Evolutionary conservation across 768 basidiomycete species (phyloP).

Genomic region (Mycena belliarum): DNA sequence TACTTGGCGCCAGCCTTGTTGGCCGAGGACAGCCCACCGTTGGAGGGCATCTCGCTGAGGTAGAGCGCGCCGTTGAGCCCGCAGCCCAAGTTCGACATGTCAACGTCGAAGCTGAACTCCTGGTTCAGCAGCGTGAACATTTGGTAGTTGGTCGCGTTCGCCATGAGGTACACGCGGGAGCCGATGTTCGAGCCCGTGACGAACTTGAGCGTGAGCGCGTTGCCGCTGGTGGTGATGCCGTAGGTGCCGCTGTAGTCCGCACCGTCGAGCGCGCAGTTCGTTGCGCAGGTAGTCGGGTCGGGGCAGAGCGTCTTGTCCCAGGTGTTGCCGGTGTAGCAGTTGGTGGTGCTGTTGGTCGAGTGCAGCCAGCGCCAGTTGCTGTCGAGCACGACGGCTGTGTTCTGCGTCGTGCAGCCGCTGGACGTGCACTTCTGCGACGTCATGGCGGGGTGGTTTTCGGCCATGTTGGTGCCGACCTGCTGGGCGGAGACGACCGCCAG

Average conservation of each 20-base stretch:
- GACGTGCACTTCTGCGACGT: conserved; percentile 49
- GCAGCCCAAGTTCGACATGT: conserved; percentile 57
- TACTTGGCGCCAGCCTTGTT: conserved; percentile 59
- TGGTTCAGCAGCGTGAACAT: conserved; percentile 50
- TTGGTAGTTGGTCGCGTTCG: conserved; percentile 44
- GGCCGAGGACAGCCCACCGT: conserved; percentile 52
- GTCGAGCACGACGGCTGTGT: conserved; percentile 48
- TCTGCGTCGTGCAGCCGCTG: conserved; percentile 41
- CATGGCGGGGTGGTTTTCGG: conserved; percentile 53
- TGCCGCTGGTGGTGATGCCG: conserved; percentile 50
- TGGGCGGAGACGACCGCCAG: conserved; percentile 49
- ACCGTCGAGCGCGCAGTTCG: conserved; percentile 44
- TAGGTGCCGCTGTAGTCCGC: conserved; percentile 53
- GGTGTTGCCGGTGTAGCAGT: conserved; percentile 58
- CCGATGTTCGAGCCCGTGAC: conserved; percentile 45
- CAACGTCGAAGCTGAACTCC: conserved; percentile 65
- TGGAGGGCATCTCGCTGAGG: conserved; percentile 57
- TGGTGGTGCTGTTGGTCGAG: conserved; percentile 30
- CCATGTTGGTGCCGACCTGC: conserved; percentile 47
- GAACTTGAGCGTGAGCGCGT: conserved; percentile 50
- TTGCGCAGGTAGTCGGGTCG: conserved; percentile 47
- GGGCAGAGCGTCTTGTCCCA: conserved; percentile 57
- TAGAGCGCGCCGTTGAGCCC: conserved; percentile 64
- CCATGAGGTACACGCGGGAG: conserved; percentile 53
- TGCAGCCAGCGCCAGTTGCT: conserved; percentile 58